Evolutionary conservation across 768 basidiomycete genomes (phyloP), one percentile per base, ranked within the genome.

Genomic region (Agaricus bisporus): DNA sequence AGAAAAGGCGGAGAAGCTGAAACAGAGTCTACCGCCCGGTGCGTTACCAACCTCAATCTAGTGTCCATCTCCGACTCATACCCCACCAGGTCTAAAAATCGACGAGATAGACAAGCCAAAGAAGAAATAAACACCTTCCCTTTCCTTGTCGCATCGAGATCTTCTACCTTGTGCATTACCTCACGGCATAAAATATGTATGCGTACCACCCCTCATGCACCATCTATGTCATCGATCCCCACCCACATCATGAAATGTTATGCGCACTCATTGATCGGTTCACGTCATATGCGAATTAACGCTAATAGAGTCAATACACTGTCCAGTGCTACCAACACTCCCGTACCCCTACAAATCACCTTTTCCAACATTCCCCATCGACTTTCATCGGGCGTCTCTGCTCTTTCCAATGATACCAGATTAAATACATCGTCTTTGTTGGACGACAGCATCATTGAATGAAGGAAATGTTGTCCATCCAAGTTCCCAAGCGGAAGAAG

Each of bases 1-100:
- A 66, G 94, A 97, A 72, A 98, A 98, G 81, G 95, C 97, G 38
- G 94, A 97, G 71, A 99, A 98, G 79, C 84, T 99, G 64, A 83
- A 87, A 78, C 91, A 91, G 78, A 86, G 85, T 66, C 79, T 99
- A 48, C 95, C 95, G 49, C 97, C 97, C 64, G 91, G 95, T 95
- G 66, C 63, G 88, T 73, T 42, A 20, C 17, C 32, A 8, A 37
- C 32, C 8, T 6, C 49, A 15, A n/a, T 37, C 29, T 18, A 5
- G 4, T 37, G 50, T 45, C 28, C 37, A n/a, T 6, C 18, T 8
- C 41, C 17, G 17, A 20, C 1, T 42, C 48, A 39, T 48, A 29
- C 53, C 20, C 28, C 26, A 11, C 59, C n/a, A 92, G 91, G 85
- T 64, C 78, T 94, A 63, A 73, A 66, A 38, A 77, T 93, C 46